Evolutionary conservation across 2,329 filamentous ascomycete genomes (phyloP).

Genomic region (Talaromyces rugulosus): DNA sequence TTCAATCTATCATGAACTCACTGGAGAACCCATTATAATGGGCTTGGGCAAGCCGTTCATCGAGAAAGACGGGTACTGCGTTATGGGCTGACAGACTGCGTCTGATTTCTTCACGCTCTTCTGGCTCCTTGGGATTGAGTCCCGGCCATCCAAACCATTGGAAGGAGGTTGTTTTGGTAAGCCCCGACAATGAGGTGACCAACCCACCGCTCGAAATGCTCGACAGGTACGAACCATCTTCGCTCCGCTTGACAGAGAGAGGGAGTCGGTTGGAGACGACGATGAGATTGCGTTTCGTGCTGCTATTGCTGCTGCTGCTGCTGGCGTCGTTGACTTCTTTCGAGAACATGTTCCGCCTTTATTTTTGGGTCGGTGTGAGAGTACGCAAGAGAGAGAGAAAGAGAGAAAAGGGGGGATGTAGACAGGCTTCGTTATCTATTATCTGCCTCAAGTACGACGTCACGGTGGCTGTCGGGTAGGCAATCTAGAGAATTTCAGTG

Average conservation of each 20-base stretch:
- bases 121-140: conserved; percentile 71
- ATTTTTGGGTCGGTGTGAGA: not conserved
- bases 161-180: conserved; percentile 84
- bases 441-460: not conserved
- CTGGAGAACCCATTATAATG: conserved; percentile 98
- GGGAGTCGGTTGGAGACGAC: conserved; percentile 89
- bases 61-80: conserved; percentile 81
- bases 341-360: not conserved
- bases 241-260: conserved; percentile 82
- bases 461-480: not conserved
- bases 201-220: conserved; percentile 88
- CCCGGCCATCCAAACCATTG: conserved; percentile 98
- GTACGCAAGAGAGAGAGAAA: not conserved
- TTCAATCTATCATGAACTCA: conserved; percentile 40
- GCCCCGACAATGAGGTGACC: conserved; percentile 80
- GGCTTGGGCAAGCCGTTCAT: conserved; percentile 78
- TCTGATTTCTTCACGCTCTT: conserved; percentile 64
- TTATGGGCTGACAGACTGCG: conserved; percentile 72
- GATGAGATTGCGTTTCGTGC: conserved; percentile 42
- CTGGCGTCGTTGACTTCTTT: not conserved
- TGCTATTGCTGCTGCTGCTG: not conserved
- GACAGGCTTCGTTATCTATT: not conserved
- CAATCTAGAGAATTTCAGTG: not conserved
- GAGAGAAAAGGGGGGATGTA: not conserved
- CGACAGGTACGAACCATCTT: conserved; percentile 78